These are phyloP conservation scores for Neocallimastix lanati DNA, from an alignment of 192 early-diverging fungal genomes.

Conservation along the genomic window DNA sequence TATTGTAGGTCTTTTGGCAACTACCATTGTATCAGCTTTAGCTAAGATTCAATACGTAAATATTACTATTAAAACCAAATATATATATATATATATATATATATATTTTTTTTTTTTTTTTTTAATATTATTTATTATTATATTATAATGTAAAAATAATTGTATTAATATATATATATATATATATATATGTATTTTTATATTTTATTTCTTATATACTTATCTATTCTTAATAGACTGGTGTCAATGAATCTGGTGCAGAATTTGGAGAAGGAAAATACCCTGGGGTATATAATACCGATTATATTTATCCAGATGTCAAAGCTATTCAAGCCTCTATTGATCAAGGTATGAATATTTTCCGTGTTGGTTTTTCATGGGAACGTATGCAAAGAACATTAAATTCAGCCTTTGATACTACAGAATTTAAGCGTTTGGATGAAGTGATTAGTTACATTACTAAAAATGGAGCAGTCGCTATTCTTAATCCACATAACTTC, in stretches of 20 bases:
- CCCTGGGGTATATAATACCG: not conserved
- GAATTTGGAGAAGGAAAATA: not conserved
- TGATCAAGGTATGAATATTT: not conserved
- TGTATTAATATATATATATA: too few relatives aligned
- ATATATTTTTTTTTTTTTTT: too few relatives aligned
- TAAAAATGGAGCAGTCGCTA: not conserved
- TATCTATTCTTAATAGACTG: not conserved
- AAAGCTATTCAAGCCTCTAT: not conserved
- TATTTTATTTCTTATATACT: too few relatives aligned
- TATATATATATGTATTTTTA: too few relatives aligned
- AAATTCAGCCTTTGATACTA: not conserved
- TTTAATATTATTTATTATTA: too few relatives aligned
- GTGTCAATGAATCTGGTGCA: not conserved
- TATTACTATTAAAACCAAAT: too few relatives aligned
- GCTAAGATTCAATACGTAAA: too few relatives aligned
- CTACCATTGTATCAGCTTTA: too few relatives aligned
- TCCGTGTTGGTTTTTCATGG: not conserved
- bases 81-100: too few relatives aligned
- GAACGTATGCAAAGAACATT: not conserved
- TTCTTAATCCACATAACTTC: not conserved
- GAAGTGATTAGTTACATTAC: not conserved
- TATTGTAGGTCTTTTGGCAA: too few relatives aligned
- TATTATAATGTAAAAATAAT: too few relatives aligned
- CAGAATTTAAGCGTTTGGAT: not conserved
- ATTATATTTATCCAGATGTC: not conserved